Evolutionary conservation across 805 yeast genomes (phyloP), one percentile per base, ranked within the genome.

Genomic region (Yamadazyma scolyti): DNA sequence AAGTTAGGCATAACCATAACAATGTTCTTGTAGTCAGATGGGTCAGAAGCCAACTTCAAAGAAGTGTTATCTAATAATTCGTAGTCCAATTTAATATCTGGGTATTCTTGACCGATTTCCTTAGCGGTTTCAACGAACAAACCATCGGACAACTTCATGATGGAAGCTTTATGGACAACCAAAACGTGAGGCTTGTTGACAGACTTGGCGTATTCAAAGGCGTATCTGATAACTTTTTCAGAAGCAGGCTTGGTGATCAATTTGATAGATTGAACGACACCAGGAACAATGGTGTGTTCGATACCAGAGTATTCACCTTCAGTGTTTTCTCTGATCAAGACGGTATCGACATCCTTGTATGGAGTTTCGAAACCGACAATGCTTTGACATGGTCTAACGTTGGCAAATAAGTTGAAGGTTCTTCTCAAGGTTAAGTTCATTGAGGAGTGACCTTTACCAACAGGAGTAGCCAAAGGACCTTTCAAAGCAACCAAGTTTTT

Each of bases 271-370:
- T 93, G 97, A 33, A 93, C 97, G 34, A 93, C 97, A 58, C 98
- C 98, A 45, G 97, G 97, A 36, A 88, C 94, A 45, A 93, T 88
- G 44, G 87, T 83, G 73, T 93, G 98, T 75, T 93, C 98, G 51
- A 93, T 89, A 70, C 98, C 98, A 19, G 97, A 89, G 73, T 90
- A 90, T 71, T 90, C 98, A 74, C 98, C 98, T 68, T 93, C 97
- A 46, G 98, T 90, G 79, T 93, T 93, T 73, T 93, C 98, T 77
- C 98, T 88, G 63, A 93, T 89, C 53, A 93, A 73, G 21, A 90
- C 96, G 43, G 96, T 82, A 68, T 93, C 94, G 44, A 93, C 97
- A 60, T 84, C 75, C 39, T 75, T 71, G 67, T 83, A 84, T 29
- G 90, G 95, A 40, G 97, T 93, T 65, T 88, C 75, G 79, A 77